Conservation (phyloP, 805 yeast species). For the Torulaspora gathmanii region DNA sequence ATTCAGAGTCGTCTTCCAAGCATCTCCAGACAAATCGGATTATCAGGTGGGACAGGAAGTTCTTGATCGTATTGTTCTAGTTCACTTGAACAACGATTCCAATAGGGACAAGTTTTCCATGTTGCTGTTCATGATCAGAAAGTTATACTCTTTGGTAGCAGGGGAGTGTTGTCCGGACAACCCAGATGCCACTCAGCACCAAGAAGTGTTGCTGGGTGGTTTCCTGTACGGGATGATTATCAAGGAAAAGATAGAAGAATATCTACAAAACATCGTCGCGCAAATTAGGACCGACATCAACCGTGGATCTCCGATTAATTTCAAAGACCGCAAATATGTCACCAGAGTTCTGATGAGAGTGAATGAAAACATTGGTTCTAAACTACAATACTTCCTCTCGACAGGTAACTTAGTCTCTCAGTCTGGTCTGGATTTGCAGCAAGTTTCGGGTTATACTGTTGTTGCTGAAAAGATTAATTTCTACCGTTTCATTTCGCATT, state of each 20-base stretch:
- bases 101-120: conserved; percentile 78
- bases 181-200: conserved; percentile 99
- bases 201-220: conserved; percentile 92
- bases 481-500: conserved; percentile 95
- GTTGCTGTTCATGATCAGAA: conserved; percentile 91
- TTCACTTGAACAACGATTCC: conserved; percentile 59
- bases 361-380: conserved; percentile 91
- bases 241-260: conserved; percentile 95
- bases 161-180: conserved; percentile 96
- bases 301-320: conserved; percentile 77
- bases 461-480: conserved; percentile 98
- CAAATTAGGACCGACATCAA: conserved; percentile 77
- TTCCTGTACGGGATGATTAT: conserved; percentile 94
- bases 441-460: conserved; percentile 95
- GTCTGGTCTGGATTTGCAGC: conserved; percentile 96
- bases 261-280: conserved; percentile 62
- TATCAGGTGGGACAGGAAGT: conserved; percentile 87
- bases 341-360: conserved; percentile 68
- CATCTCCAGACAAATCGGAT: conserved; percentile 83
- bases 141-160: conserved; percentile 88
- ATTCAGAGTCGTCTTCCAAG: conserved; percentile 88
- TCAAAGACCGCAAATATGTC: conserved; percentile 80
- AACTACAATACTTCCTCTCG: conserved; percentile 87
- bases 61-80: conserved; percentile 76
- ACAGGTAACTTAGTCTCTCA: conserved; percentile 97